Percentiles rank a stretch among this genome's conserved stretches.
These are phyloP conservation scores for Tylopilus sp. DNA, from an alignment of 768 basidiomycete genomes.

Conservation along the genomic window DNA sequence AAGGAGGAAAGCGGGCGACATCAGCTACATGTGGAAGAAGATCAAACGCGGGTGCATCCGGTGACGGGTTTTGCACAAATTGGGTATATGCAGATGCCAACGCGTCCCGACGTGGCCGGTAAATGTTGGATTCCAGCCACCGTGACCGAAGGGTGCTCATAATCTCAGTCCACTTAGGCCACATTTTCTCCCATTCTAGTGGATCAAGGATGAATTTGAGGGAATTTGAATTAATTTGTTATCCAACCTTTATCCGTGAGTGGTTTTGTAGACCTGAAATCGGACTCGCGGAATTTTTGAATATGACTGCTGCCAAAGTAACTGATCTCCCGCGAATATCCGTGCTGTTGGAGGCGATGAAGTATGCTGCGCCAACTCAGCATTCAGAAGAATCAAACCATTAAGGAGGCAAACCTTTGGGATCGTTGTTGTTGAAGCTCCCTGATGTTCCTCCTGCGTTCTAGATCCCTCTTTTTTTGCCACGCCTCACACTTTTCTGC, in stretches of 20 bases:
- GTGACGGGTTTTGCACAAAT: not conserved
- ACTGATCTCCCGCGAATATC: slow-evolving; percentile 2
- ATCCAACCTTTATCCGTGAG: slow-evolving; percentile 12
- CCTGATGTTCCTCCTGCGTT: not conserved
- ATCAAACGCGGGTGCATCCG: not conserved
- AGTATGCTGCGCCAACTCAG: slow-evolving; percentile 7
- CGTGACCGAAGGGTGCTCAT: slow-evolving; percentile 1
- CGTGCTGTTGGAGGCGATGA: slow-evolving; percentile 1
- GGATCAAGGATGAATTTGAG: not conserved
- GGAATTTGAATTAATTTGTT: not conserved
- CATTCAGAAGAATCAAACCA: not conserved
- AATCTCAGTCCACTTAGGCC: not conserved
- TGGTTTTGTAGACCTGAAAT: not conserved
- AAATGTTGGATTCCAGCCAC: not conserved
- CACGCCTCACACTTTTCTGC: slow-evolving; percentile 1
- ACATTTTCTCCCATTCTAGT: slow-evolving; percentile 6
- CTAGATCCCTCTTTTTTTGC: not conserved
- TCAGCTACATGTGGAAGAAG: not conserved
- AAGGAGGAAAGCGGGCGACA: not conserved
- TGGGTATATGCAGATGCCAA: not conserved
- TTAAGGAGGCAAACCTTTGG: not conserved
- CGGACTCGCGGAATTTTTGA: not conserved
- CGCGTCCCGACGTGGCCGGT: not conserved
- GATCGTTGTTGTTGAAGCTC: not conserved
- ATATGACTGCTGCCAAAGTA: not conserved